phyloP scores from a whole-genome alignment of 1,284 basidiomycete species.

The Melanopsichium pennsylvanicum region DNA sequence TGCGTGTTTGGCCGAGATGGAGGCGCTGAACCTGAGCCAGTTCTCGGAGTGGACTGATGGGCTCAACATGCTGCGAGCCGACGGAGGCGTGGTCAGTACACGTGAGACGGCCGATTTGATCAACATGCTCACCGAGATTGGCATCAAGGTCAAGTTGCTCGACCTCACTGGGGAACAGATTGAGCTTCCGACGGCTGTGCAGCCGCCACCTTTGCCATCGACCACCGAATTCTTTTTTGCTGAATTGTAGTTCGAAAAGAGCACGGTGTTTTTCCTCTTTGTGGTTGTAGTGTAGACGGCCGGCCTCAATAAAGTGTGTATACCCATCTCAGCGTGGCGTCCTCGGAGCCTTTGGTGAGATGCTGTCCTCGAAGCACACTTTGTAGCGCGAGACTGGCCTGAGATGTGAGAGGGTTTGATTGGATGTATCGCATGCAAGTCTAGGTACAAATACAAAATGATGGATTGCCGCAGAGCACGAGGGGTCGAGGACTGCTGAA shows the following conservation, averaged over 20 bases:
- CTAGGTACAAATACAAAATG: conserved; percentile 29
- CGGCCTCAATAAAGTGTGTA: too few species aligned
- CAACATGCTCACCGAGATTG: conserved; percentile 81
- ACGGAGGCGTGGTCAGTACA: conserved; percentile 56
- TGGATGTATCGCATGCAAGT: conserved; percentile 2
- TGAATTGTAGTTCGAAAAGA: conserved; percentile 54
- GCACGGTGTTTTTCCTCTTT: too few species aligned
- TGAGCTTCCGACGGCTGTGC: conserved; percentile 45
- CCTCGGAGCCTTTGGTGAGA: too few species aligned
- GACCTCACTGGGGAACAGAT: conserved; percentile 66
- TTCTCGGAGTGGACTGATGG: conserved; percentile 98
- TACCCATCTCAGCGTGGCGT: too few species aligned
- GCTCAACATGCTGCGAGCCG: conserved; percentile 74
- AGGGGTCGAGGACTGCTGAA: too few species aligned
- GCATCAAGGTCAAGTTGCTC: conserved; percentile 87
- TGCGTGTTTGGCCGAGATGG: conserved; percentile 78
- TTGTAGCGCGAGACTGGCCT: too few species aligned
- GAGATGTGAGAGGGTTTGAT: background rate
- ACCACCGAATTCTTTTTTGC: conserved; percentile 62
- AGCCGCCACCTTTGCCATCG: conserved; percentile 45
- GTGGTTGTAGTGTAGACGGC: too few species aligned
- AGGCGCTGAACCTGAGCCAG: conserved; percentile 81
- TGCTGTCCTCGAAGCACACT: too few species aligned
- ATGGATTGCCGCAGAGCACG: background rate
- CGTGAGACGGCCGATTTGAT: conserved; percentile 59